phyloP scores from a whole-genome alignment of 352 stramenopile genomes.

The Phytopythium chamaehyphon region DNA sequence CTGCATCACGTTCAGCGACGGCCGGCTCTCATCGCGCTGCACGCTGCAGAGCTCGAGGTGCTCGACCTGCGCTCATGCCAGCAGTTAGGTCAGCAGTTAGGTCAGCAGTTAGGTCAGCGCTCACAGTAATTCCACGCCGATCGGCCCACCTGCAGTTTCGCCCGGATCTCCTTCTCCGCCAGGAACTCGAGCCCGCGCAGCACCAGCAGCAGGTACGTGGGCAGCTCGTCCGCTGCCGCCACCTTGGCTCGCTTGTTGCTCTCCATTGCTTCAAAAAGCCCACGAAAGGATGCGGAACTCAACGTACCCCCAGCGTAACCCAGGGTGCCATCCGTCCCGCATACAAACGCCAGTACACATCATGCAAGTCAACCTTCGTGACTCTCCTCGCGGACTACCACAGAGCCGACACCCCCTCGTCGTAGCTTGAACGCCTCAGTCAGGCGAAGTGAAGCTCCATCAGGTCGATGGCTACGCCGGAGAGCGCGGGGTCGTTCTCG shows the following conservation, averaged over 20 bases:
- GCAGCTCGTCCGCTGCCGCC: constrained; percentile 10
- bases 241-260: constrained; percentile 4
- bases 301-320: not conserved
- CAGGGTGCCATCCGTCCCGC: constrained; percentile 11
- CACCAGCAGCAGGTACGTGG: constrained; percentile 73
- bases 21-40: constrained; percentile 41
- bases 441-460: no score
- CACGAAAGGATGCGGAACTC: constrained; percentile 4
- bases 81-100: not conserved
- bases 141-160: constrained; percentile 51
- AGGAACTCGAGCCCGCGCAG: constrained; percentile 74
- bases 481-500: no score
- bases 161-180: constrained; percentile 59
- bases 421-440: constrained; percentile 20
- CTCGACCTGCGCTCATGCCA: constrained; percentile 30
- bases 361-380: not conserved
- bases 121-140: no score
- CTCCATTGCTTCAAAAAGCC: not conserved
- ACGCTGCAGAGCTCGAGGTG: constrained; percentile 63
- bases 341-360: not conserved
- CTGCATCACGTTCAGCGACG: constrained; percentile 66
- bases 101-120: not conserved
- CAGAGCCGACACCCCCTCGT: not conserved
- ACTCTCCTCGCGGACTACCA: not conserved
- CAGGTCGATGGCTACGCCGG: no score